These are phyloP conservation scores for Groenewaldozyma tartarivorans DNA, from an alignment of 805 yeast species.

Conservation along the genomic window DNA sequence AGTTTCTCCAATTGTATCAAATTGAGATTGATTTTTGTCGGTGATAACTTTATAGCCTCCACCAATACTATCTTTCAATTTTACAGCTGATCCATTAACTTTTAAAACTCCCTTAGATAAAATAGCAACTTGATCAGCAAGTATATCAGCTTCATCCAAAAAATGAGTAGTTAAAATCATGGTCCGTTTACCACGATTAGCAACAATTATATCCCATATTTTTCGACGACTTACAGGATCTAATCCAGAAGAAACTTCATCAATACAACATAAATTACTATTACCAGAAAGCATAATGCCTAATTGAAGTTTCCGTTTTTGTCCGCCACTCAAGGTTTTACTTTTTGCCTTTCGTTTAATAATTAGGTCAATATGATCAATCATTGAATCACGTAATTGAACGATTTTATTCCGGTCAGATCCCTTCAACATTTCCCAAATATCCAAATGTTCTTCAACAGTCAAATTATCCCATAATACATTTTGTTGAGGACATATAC, in stretches of 20 bases:
- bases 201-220: conserved; percentile 28
- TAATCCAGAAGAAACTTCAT: conserved; percentile 31
- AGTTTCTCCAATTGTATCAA: conserved; percentile 20
- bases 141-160: conserved; percentile 29
- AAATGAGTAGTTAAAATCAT: conserved; percentile 29
- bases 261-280: conserved; percentile 27
- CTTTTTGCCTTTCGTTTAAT: conserved; percentile 19
- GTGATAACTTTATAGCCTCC: conserved; percentile 24
- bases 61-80: conserved; percentile 26
- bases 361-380: conserved; percentile 24
- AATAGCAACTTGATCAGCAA: conserved; percentile 27
- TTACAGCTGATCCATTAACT: conserved; percentile 26
- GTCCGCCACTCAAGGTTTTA: conserved; percentile 27
- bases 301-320: conserved; percentile 28
- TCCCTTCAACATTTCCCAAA: conserved; percentile 29
- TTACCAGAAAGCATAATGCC: conserved; percentile 30
- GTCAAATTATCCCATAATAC: conserved; percentile 29
- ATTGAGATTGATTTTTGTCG: conserved; percentile 19
- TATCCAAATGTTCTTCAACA: conserved; percentile 25
- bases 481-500: conserved; percentile 30
- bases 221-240: conserved; percentile 29
- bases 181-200: conserved; percentile 22
- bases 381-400: conserved; percentile 12
- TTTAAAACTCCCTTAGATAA: conserved; percentile 25
- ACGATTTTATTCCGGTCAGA: conserved; percentile 16